A percentile compares a stretch with the other conserved stretches of the same genome.
phyloP scores from a whole-genome alignment of 2,329 filamentous ascomycete genomes.

The Clarireedia sp. region DNA sequence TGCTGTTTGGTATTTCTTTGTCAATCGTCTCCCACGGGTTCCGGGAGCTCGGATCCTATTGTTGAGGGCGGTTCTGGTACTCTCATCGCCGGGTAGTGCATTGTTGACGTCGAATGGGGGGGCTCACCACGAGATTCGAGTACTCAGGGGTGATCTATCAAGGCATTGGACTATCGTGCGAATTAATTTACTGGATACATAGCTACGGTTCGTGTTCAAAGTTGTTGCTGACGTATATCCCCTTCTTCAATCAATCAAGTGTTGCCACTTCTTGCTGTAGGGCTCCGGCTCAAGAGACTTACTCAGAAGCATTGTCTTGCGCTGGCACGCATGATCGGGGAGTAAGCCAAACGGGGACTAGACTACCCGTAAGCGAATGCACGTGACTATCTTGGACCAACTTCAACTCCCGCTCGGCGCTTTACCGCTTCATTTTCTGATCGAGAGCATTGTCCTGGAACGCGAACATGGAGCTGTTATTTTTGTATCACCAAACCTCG shows the following conservation, averaged over 20 bases:
- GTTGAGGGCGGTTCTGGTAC: background rate
- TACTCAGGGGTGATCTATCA: slow-evolving; percentile 2
- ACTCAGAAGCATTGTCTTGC: background rate
- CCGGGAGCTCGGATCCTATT: too few relatives aligned
- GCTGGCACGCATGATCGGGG: slow-evolving; percentile 1
- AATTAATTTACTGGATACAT: background rate
- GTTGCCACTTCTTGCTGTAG: background rate
- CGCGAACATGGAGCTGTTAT: background rate
- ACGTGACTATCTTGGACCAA: slow-evolving; percentile 2
- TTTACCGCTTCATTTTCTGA: background rate
- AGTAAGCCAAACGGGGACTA: background rate
- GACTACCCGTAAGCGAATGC: slow-evolving; percentile 5
- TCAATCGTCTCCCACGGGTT: background rate
- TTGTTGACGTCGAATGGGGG: background rate
- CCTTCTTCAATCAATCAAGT: background rate
- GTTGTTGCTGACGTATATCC: background rate
- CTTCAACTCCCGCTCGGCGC: slow-evolving; percentile 1
- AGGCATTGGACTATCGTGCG: background rate
- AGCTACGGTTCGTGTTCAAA: background rate
- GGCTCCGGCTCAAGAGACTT: slow-evolving; percentile 4
- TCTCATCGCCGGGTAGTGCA: background rate
- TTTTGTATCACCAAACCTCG: background rate
- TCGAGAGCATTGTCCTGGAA: background rate
- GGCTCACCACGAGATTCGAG: background rate
- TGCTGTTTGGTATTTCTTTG: background rate